Conservation (phyloP, 352 stramenopile species). For the Elongisporangium prolatum region DNA sequence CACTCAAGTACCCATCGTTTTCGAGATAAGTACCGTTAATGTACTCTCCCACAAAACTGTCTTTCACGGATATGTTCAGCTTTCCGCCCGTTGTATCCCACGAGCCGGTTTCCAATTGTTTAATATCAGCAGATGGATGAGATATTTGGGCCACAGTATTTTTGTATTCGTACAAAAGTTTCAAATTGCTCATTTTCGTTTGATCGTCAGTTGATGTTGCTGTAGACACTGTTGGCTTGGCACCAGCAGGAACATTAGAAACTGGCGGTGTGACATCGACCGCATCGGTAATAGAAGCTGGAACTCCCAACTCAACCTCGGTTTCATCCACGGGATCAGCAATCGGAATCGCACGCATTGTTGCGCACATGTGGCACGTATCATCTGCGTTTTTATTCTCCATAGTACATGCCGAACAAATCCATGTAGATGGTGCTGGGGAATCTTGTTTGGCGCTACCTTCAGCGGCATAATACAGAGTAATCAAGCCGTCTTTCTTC, state of each 20-base stretch:
- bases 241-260: constrained; percentile 1
- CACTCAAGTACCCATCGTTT: constrained; percentile 60
- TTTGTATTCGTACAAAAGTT: constrained; percentile 48
- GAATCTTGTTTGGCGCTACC: constrained; percentile 28
- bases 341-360: constrained; percentile 33
- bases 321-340: constrained; percentile 24
- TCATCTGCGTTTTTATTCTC: constrained; percentile 52
- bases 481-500: constrained; percentile 49
- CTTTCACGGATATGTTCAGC: constrained; percentile 37
- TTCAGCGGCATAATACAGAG: constrained; percentile 65
- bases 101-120: constrained; percentile 22
- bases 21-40: constrained; percentile 71
- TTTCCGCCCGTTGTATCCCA: constrained; percentile 76
- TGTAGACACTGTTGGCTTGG: not conserved
- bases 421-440: constrained; percentile 24
- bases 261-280: constrained; percentile 5
- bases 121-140: constrained; percentile 22
- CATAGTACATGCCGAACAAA: constrained; percentile 75
- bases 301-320: constrained; percentile 27
- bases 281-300: constrained; percentile 18
- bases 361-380: constrained; percentile 73
- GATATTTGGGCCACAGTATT: constrained; percentile 31
- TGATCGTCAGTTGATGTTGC: constrained; percentile 3
- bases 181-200: constrained; percentile 32
- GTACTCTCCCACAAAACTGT: constrained; percentile 54